A percentile compares a stretch with the other conserved stretches of the same genome.
Evolutionary conservation across 352 stramenopile genomes (phyloP).

Genomic region (Phytophthora pluvialis): DNA sequence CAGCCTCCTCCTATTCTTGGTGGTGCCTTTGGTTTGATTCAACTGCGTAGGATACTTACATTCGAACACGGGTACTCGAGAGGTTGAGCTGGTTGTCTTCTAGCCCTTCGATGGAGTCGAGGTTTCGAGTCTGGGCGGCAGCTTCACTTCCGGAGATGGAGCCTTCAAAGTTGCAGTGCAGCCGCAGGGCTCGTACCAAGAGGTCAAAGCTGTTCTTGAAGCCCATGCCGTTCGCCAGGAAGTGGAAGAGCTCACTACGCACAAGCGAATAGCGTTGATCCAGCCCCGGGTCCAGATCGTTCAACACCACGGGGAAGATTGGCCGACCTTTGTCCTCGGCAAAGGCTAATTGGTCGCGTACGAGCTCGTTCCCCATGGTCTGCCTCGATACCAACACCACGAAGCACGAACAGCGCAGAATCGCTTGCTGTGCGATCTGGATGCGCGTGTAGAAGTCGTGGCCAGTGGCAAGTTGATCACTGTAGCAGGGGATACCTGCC

Average conservation of each 20-base stretch:
- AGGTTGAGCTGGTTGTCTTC: slow-evolving; percentile 16
- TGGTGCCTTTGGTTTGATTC: background rate
- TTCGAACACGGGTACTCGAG: slow-evolving; percentile 6
- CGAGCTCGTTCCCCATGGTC: slow-evolving; percentile 65
- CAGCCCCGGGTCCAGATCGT: slow-evolving; percentile 62
- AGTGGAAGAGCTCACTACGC: slow-evolving; percentile 75
- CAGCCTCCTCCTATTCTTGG: slow-evolving; percentile 17
- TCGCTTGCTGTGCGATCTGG: slow-evolving; percentile 53
- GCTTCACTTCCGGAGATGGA: slow-evolving; percentile 10
- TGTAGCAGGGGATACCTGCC: slow-evolving; percentile 10
- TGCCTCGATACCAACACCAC: slow-evolving; percentile 71
- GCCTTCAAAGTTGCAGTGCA: background rate
- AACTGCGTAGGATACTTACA: slow-evolving; percentile 7
- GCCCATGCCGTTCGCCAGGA: slow-evolving; percentile 53
- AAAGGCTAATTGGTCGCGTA: slow-evolving; percentile 78
- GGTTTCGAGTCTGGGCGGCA: slow-evolving; percentile 12
- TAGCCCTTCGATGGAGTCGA: slow-evolving; percentile 24
- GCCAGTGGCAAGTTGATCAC: slow-evolving; percentile 31
- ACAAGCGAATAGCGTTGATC: slow-evolving; percentile 78
- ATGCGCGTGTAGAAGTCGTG: slow-evolving; percentile 50
- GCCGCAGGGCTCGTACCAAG: slow-evolving; percentile 2
- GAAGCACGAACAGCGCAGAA: slow-evolving; percentile 70
- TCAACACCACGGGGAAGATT: slow-evolving; percentile 80
- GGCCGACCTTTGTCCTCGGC: slow-evolving; percentile 76
- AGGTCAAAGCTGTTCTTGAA: slow-evolving; percentile 61